Evolutionary conservation across 2,329 filamentous ascomycete genomes (phyloP), one percentile per base, ranked within the genome.

Genomic region (Fusarium solani-melongenae): DNA sequence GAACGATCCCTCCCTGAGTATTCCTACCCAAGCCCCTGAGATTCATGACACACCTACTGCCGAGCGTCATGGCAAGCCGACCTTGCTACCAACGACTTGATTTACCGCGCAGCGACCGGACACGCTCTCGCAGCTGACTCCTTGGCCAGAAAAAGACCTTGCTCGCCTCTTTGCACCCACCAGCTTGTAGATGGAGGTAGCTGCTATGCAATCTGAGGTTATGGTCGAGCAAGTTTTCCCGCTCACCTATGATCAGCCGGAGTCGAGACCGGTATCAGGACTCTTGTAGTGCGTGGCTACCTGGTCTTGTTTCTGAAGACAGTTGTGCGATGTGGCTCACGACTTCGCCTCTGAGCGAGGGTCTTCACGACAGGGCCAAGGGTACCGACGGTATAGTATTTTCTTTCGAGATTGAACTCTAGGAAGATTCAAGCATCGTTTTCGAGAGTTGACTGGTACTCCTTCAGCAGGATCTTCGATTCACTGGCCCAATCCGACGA

Each of bases 1-100:
- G 11, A 56, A 36, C 31, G 69, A 69, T 17, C 58, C 51, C 11
- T 51, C 65, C 68, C 41, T 8, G 24, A 20, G 11, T 20, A 7
- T 20, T 71, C 17, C 62, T 55, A 10, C 31, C n/a, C 6, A 44
- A 69, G 29, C 33, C 68, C 14, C 62, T 67, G 9, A 22, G 56
- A 8, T 61, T 58, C 33, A 38, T 66, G 9, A 22, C 58, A 20
- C 38, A 29, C 14, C 36, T 14, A 14, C 14, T 34, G 15, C 62
- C 58, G 34, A 44, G 39, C 11, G 58, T 65, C 46, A 66, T 44
- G 11, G 38, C 22, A 39, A 56, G 33, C 39, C 31, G 66, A 4
- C 22, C 22, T 24, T 24, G 22, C 22, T 24, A 24, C 22, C 22
- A 24, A 24, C 22, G 22, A 24, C 4, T 24, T 24, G 22, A 24